These are phyloP conservation scores for Bipolaris victoriae DNA, from an alignment of 2,329 filamentous ascomycete genomes.

Conservation along the genomic window DNA sequence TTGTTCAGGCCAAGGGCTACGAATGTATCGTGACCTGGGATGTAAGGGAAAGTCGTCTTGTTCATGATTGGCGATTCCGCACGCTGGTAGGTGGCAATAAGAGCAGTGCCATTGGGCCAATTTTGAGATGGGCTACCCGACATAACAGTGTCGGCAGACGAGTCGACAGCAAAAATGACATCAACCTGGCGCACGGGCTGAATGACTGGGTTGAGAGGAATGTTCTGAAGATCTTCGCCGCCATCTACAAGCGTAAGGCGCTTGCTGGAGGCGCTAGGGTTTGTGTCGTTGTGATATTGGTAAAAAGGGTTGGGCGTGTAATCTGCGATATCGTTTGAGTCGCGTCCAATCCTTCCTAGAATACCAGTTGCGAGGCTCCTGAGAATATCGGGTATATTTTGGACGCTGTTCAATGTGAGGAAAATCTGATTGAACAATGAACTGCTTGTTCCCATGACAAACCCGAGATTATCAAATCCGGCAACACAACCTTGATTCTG, in stretches of 20 bases:
- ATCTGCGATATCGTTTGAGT: slow-evolving; percentile 74
- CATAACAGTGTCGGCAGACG: slow-evolving; percentile 70
- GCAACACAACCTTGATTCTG: slow-evolving; percentile 67
- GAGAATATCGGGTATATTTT: slow-evolving; percentile 59
- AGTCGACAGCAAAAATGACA: slow-evolving; percentile 81
- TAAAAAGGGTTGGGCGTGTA: slow-evolving; percentile 80
- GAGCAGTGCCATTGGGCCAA: slow-evolving; percentile 79
- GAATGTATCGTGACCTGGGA: slow-evolving; percentile 79
- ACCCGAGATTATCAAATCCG: slow-evolving; percentile 84
- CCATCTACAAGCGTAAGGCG: slow-evolving; percentile 78
- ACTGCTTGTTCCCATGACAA: slow-evolving; percentile 83
- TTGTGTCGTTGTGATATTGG: slow-evolving; percentile 65
- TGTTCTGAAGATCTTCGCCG: slow-evolving; percentile 78
- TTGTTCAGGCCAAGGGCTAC: slow-evolving; percentile 77
- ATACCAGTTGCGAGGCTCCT: slow-evolving; percentile 59
- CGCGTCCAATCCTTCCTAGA: slow-evolving; percentile 61
- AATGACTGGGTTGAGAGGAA: slow-evolving; percentile 78
- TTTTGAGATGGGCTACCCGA: slow-evolving; percentile 45
- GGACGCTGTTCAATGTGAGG: slow-evolving; percentile 64
- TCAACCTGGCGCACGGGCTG: slow-evolving; percentile 75
- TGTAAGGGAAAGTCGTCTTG: slow-evolving; percentile 71
- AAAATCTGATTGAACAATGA: slow-evolving; percentile 84
- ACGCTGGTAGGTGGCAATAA: slow-evolving; percentile 76
- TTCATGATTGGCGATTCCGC: slow-evolving; percentile 66
- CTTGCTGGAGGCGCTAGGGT: slow-evolving; percentile 60